Base-by-base conservation (phyloP, 176 grass and related monocot species). In the Puccinellia tenuiflora region DNA sequence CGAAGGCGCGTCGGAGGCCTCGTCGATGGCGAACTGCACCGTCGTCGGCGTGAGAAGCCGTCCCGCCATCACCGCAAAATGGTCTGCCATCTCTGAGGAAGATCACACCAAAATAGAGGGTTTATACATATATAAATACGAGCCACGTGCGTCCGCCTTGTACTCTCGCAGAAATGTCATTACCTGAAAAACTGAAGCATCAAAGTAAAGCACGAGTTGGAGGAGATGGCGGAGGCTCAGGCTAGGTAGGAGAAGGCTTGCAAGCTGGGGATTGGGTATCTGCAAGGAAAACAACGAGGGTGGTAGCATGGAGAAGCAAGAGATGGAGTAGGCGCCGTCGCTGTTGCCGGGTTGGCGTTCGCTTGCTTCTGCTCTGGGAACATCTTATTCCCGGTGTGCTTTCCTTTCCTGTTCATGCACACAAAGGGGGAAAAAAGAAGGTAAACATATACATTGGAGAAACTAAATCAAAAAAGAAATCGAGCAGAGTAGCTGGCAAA, bases 1-100 rank as follows among this genome's bases (percentile, higher is more conserved):
- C 5, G 76, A 50, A 56, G 84, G 53, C 28, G n/a, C 52, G 56
- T 1, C 48, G 17, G 45, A 89, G 61, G 68, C 68, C 64, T 88
- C 85, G 7, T 54, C 88, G 35, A 92, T 87, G 79, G 86, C 83
- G 3, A 85, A 89, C 22, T 81, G 86, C 7, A 97, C 68, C 3
- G 88, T 92, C 5, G 92, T 80, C 60, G 92, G 84, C 5, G 90
- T 92, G 11, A 97, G 86, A 67, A 94, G 29, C 35, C 77, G 81
- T 21, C 88, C 94, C 12, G 85, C 86, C 90, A 94, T 90, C 22
- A 92, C 64, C 4, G 80, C 48, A 52, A 94, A 92, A 83, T 92
- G 90, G 48, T 89, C 90, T 0, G 85, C 64, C 94, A 94, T 97
- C 52, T 55, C 87, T 22, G 46, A 22, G 46, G 21, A 85, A 21